Conservation (phyloP, 139 green algal species). For the Spirogloea muscicola region DNA sequence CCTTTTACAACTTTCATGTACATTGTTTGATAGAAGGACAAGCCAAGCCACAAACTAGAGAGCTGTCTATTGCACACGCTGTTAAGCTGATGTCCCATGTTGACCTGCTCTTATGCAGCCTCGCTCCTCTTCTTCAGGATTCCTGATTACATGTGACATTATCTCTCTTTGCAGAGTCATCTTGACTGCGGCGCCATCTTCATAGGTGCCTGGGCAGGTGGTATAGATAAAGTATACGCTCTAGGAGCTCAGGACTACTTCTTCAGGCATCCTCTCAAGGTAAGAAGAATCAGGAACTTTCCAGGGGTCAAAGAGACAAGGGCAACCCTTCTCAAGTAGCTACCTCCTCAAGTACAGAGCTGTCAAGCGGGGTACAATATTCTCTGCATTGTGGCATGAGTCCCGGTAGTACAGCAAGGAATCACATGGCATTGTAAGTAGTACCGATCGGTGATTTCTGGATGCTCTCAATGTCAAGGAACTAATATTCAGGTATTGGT, state of each 20-base stretch:
- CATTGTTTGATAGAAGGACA: no score
- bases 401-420: background rate
- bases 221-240: constrained; percentile 32
- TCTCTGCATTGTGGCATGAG: background rate
- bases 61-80: constrained; percentile 8
- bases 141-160: no score
- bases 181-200: constrained; percentile 35
- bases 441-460: background rate
- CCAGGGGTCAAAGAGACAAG: no score
- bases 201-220: constrained; percentile 9
- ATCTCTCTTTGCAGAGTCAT: constrained; percentile 41
- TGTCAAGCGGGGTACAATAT: background rate
- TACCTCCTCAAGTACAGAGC: background rate
- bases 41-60: background rate
- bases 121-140: no score
- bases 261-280: constrained; percentile 29
- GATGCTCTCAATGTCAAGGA: no score
- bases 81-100: background rate
- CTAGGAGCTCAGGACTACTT: constrained; percentile 42
- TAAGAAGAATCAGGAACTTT: no score
- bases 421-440: background rate
- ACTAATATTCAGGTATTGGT: no score
- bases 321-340: background rate
- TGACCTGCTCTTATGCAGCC: background rate
- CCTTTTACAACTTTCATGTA: no score